phyloP scores from a whole-genome alignment of 1,139 yeast species.

The Geotrichum australiense region DNA sequence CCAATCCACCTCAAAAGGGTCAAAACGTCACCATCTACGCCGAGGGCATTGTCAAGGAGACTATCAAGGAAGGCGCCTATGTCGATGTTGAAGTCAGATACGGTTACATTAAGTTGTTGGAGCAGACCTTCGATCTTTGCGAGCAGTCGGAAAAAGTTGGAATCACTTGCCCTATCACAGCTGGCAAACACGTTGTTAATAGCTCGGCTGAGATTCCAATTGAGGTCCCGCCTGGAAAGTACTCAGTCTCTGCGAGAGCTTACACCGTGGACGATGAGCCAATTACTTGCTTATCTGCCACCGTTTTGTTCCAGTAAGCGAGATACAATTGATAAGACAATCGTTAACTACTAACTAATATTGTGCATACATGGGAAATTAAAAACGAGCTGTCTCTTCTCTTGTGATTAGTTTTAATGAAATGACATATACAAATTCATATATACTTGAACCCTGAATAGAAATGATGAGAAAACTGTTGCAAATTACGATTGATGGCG shows the following conservation, averaged over 20 bases:
- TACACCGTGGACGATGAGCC: slow-evolving; percentile 73
- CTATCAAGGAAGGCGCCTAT: slow-evolving; percentile 75
- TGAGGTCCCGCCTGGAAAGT: slow-evolving; percentile 95
- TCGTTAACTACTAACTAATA: no score
- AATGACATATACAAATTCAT: no score
- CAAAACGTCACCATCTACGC: slow-evolving; percentile 72
- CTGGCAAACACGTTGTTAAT: slow-evolving; percentile 58
- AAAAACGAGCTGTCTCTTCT: no score
- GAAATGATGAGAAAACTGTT: no score
- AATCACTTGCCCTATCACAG: slow-evolving; percentile 61
- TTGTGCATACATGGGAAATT: no score
- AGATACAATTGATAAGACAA: no score
- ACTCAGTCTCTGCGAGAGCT: slow-evolving; percentile 80
- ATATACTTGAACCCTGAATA: no score
- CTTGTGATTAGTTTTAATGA: no score
- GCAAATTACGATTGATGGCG: no score
- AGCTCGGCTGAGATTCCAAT: slow-evolving; percentile 77
- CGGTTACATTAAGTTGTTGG: slow-evolving; percentile 79
- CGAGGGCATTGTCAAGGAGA: slow-evolving; percentile 49
- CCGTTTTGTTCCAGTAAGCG: slow-evolving; percentile 39
- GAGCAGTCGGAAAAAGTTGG: slow-evolving; percentile 70
- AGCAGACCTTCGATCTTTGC: slow-evolving; percentile 85
- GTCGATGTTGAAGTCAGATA: slow-evolving; percentile 88
- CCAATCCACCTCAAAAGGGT: slow-evolving; percentile 88
- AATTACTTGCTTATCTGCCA: slow-evolving; percentile 80